A percentile compares a stretch with the other conserved stretches of the same genome.
These are phyloP conservation scores for Penicillium manginii DNA, from an alignment of 495 filamentous ascomycete genomes.

Conservation along the genomic window DNA sequence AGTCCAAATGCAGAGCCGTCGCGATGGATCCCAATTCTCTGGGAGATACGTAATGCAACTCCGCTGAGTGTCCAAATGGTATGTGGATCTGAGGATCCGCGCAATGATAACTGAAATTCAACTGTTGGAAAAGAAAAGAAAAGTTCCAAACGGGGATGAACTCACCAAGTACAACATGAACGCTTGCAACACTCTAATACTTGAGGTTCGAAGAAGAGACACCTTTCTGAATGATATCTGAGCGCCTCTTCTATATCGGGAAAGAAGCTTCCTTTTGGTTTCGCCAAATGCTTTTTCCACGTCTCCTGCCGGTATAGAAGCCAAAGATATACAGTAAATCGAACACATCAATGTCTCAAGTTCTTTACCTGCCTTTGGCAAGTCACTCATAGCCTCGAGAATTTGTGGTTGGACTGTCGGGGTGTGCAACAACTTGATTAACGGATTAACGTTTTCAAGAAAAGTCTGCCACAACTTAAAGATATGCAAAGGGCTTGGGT, in stretches of 20 bases:
- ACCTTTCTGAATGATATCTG: constrained; percentile 52
- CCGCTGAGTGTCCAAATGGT: constrained; percentile 49
- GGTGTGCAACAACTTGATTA: constrained; percentile 72
- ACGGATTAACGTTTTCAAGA: constrained; percentile 67
- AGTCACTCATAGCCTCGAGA: constrained; percentile 40
- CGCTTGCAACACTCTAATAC: constrained; percentile 49
- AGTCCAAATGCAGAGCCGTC: constrained; percentile 42
- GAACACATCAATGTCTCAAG: constrained; percentile 53
- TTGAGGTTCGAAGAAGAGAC: constrained; percentile 48
- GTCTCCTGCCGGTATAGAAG: constrained; percentile 42
- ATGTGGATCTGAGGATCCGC: constrained; percentile 40
- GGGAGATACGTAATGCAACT: constrained; percentile 44
- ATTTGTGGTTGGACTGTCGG: constrained; percentile 57
- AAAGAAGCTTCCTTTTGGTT: constrained; percentile 39
- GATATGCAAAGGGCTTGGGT: constrained; percentile 70
- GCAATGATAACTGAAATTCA: constrained; percentile 31
- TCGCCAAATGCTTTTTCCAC: constrained; percentile 47
- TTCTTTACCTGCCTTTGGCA: constrained; percentile 36
- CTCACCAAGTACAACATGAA: constrained; percentile 48
- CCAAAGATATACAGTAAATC: constrained; percentile 51
- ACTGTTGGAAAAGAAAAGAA: constrained; percentile 6
- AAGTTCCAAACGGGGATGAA: not conserved
- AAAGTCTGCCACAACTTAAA: constrained; percentile 73
- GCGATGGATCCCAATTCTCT: constrained; percentile 50
- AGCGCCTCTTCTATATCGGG: constrained; percentile 45